phyloP scores from a whole-genome alignment of 2,329 filamentous ascomycete species.

The Thyridium curvatum region DNA sequence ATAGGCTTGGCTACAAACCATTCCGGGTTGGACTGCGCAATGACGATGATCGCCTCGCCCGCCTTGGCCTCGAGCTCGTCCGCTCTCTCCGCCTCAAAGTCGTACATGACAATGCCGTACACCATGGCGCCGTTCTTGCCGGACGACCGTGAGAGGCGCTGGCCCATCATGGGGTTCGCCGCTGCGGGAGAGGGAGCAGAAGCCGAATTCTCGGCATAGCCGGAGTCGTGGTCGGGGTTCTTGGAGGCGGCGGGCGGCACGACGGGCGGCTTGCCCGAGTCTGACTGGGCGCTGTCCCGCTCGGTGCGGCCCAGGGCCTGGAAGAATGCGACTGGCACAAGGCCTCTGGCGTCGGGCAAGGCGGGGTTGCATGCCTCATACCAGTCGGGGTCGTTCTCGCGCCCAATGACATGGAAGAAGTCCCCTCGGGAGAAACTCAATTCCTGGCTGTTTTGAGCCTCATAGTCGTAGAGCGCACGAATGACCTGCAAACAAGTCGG shows the following conservation, averaged over 20 bases:
- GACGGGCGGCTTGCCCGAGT: conserved; percentile 41
- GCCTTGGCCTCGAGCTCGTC: conserved; percentile 94
- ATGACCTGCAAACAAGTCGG: conserved; percentile 63
- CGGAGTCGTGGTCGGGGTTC: conserved; percentile 79
- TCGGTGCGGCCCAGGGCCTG: conserved; percentile 88
- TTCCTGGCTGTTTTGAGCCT: conserved; percentile 69
- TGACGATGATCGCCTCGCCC: conserved; percentile 95
- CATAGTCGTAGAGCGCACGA: conserved; percentile 90
- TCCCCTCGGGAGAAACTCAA: conserved; percentile 91
- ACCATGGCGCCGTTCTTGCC: conserved; percentile 73
- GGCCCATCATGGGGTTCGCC: conserved; percentile 25
- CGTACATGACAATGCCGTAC: conserved; percentile 94
- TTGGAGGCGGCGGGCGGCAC: conserved; percentile 44
- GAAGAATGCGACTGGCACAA: conserved; percentile 93
- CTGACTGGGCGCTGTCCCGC: conserved; percentile 74
- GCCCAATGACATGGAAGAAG: conserved; percentile 95
- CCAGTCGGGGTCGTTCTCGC: conserved; percentile 92
- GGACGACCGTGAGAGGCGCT: conserved; percentile 42
- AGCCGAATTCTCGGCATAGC: conserved; percentile 60
- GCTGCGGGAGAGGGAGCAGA: conserved; percentile 16
- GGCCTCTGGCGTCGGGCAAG: conserved; percentile 76
- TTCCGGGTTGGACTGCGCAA: conserved; percentile 95
- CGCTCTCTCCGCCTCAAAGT: conserved; percentile 90
- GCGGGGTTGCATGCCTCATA: conserved; percentile 97
- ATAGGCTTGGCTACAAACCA: conserved; percentile 99